phyloP scores from a whole-genome alignment of 805 yeast species.

The Kuraishia borneana region DNA sequence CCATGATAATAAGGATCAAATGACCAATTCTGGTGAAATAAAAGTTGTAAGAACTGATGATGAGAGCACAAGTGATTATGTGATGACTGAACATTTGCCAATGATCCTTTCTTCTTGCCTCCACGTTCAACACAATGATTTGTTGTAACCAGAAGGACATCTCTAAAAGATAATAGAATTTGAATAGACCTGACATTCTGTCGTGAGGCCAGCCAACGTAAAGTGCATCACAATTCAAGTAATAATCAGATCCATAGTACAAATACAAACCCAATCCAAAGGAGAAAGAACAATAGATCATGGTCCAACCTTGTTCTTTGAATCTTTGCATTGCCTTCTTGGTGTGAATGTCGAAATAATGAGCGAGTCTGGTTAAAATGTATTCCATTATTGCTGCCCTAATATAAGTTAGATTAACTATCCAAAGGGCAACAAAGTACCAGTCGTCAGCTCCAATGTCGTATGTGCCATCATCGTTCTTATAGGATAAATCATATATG shows the following conservation, averaged over 20 bases:
- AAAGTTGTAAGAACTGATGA: slow-evolving; percentile 61
- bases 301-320: slow-evolving; percentile 81
- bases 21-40: slow-evolving; percentile 74
- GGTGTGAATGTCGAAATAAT: slow-evolving; percentile 28
- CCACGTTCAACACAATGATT: slow-evolving; percentile 64
- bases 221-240: slow-evolving; percentile 41
- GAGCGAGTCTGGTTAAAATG: slow-evolving; percentile 47
- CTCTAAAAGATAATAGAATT: slow-evolving; percentile 61
- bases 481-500: slow-evolving; percentile 31
- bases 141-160: slow-evolving; percentile 79
- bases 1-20: slow-evolving; percentile 70
- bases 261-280: slow-evolving; percentile 47
- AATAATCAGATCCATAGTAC: slow-evolving; percentile 49
- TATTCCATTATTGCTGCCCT: slow-evolving; percentile 52
- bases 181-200: slow-evolving; percentile 37
- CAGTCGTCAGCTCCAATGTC: slow-evolving; percentile 47
- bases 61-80: slow-evolving; percentile 60
- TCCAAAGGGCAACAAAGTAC: slow-evolving; percentile 41
- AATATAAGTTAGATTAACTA: slow-evolving; percentile 44
- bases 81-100: slow-evolving; percentile 84
- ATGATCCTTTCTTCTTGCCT: slow-evolving; percentile 72
- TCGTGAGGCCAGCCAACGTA: slow-evolving; percentile 71
- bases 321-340: slow-evolving; percentile 52
- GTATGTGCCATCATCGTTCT: slow-evolving; percentile 23
- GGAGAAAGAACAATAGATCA: slow-evolving; percentile 45